phyloP scores from a whole-genome alignment of 768 basidiomycete species.

The Pleurotus ostreatus region DNA sequence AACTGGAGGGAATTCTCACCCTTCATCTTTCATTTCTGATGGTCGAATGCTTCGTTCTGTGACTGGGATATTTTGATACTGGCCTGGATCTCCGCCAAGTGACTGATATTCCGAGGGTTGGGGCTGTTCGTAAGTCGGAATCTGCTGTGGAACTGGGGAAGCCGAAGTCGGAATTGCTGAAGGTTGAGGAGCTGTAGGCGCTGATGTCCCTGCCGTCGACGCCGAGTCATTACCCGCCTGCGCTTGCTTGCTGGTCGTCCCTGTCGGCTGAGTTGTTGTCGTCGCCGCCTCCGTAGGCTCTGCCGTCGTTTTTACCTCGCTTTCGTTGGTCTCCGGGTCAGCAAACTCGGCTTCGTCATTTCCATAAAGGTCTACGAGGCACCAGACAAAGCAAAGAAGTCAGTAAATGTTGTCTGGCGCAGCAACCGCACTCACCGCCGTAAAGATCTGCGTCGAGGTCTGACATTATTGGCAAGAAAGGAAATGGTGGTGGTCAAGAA shows the following conservation, averaged over 20 bases:
- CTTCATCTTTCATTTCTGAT: slow-evolving; percentile 96
- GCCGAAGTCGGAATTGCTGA: slow-evolving; percentile 7
- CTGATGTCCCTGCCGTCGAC: slow-evolving; percentile 10
- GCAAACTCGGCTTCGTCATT: slow-evolving; percentile 62
- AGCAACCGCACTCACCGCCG: slow-evolving; percentile 54
- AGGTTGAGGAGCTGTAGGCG: slow-evolving; percentile 16
- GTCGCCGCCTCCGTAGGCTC: slow-evolving; percentile 23
- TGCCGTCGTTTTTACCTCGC: slow-evolving; percentile 11
- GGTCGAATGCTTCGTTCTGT: slow-evolving; percentile 71
- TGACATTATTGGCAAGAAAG: slow-evolving; percentile 42
- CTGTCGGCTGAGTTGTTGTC: slow-evolving; percentile 16
- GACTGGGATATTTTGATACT: slow-evolving; percentile 38
- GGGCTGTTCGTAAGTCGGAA: slow-evolving; percentile 75
- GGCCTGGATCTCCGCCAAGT: slow-evolving; percentile 33
- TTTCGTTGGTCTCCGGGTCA: slow-evolving; percentile 40
- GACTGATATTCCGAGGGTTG: slow-evolving; percentile 45
- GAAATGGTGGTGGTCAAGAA: slow-evolving; percentile 10
- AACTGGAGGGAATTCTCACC: slow-evolving; percentile 60
- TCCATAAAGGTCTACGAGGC: slow-evolving; percentile 63
- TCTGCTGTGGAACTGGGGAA: slow-evolving; percentile 52
- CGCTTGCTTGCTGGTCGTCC: slow-evolving; percentile 16
- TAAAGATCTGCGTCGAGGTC: slow-evolving; percentile 90
- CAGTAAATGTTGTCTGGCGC: neutral
- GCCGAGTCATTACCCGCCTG: slow-evolving; percentile 17
- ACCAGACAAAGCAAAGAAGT: neutral